Percentiles rank a stretch among this genome's conserved stretches.
Conservation (phyloP, 176 grass and related monocot species). For the bread wheat (Triticum aestivum) region DNA sequence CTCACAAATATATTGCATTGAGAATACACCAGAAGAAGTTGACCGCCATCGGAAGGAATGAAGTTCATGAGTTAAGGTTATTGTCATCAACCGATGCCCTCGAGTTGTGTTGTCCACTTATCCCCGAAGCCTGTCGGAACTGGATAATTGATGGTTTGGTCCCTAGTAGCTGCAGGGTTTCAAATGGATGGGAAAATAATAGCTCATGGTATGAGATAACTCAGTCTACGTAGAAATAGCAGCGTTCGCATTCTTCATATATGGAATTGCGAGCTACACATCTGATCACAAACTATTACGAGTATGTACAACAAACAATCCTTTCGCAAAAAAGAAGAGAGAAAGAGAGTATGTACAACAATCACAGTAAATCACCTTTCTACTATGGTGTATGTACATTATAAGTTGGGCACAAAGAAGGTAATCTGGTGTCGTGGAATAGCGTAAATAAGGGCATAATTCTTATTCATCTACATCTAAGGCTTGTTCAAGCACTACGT, state of each 20-base stretch:
- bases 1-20: too few relatives aligned
- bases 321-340: too few relatives aligned
- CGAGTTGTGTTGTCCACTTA: too few relatives aligned
- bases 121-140: too few relatives aligned
- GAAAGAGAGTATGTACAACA: background rate
- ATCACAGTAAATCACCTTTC: background rate
- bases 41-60: too few relatives aligned
- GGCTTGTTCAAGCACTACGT: conserved; percentile 26
- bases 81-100: too few relatives aligned
- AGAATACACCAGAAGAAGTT: too few relatives aligned
- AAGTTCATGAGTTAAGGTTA: too few relatives aligned
- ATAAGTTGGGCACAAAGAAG: background rate
- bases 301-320: background rate
- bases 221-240: background rate
- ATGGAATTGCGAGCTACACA: conserved; percentile 6
- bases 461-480: conserved; percentile 16
- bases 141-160: too few relatives aligned
- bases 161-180: too few relatives aligned
- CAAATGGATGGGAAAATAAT: too few relatives aligned
- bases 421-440: background rate
- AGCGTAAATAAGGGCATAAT: background rate
- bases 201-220: too few relatives aligned
- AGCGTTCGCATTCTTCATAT: background rate
- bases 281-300: background rate
- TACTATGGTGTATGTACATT: conserved; percentile 34